Conservation (phyloP, 768 basidiomycete genomes). For the Lactarius hatsudake region DNA sequence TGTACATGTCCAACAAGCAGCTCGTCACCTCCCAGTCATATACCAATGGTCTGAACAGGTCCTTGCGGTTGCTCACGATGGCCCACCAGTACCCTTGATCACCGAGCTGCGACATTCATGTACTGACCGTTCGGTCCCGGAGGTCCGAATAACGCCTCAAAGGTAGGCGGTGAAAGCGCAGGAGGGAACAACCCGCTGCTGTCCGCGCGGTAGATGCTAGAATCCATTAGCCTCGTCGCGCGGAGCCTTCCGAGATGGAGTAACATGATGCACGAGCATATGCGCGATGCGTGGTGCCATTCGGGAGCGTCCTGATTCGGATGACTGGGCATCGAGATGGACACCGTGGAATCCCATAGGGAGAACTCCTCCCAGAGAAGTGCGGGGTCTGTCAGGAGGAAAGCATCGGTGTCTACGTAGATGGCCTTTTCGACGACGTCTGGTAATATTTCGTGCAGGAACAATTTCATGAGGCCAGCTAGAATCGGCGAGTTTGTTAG, state of each 20-base stretch:
- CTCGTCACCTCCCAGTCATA: conserved; percentile 50
- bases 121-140: conserved; percentile 40
- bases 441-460: conserved; percentile 51
- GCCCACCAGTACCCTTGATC: conserved; percentile 58
- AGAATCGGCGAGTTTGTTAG: background rate
- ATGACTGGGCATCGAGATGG: conserved; percentile 46
- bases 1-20: conserved; percentile 48
- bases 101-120: conserved; percentile 45
- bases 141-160: conserved; percentile 43
- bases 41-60: conserved; percentile 43
- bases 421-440: conserved; percentile 43
- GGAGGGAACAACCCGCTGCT: conserved; percentile 29
- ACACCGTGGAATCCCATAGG: conserved; percentile 35
- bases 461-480: conserved; percentile 54
- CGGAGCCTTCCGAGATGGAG: conserved; percentile 47
- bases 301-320: conserved; percentile 40
- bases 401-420: conserved; percentile 51
- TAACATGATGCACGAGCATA: conserved; percentile 55
- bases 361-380: conserved; percentile 46
- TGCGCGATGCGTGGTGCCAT: conserved; percentile 47
- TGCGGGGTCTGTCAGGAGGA: conserved; percentile 47
- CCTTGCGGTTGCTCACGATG: conserved; percentile 43
- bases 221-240: conserved; percentile 46
- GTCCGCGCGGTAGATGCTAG: conserved; percentile 38
- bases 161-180: conserved; percentile 43